Conservation (phyloP, 2,329 filamentous ascomycete species). For the Colletotrichum lupini region DNA sequence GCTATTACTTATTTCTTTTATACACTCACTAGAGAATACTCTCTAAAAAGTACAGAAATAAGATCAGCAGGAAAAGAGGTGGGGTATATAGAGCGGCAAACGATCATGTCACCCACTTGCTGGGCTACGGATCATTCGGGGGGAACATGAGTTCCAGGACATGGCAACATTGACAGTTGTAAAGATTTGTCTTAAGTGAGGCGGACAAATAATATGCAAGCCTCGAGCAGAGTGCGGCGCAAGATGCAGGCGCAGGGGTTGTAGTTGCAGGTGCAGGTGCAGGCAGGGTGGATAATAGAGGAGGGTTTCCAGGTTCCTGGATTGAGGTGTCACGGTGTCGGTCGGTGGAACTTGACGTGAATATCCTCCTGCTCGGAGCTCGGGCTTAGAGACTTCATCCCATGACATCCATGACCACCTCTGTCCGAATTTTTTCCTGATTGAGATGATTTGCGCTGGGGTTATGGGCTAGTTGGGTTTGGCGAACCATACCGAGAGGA, state of each 20-base stretch:
- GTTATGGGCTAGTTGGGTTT: conserved; percentile 2
- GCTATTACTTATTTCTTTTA: no score
- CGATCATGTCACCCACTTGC: no score
- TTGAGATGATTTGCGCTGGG: conserved; percentile 16
- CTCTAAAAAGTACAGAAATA: no score
- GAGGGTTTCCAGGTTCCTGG: background rate
- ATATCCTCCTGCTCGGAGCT: no score
- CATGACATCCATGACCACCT: background rate
- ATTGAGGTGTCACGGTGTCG: background rate
- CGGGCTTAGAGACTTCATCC: background rate
- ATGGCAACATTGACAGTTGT: background rate
- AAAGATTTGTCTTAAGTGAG: background rate
- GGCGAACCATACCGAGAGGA: conserved; percentile 12
- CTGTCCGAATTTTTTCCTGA: background rate
- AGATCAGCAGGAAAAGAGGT: no score
- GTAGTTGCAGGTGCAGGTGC: background rate
- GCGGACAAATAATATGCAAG: background rate
- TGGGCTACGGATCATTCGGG: no score
- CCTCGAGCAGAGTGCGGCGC: background rate
- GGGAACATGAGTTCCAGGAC: background rate
- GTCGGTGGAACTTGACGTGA: background rate
- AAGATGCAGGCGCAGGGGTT: background rate
- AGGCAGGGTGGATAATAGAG: background rate
- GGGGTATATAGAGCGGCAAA: no score
- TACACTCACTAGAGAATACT: no score